phyloP scores from a whole-genome alignment of 352 stramenopile genomes.

The Pythium rishiriense region DNA sequence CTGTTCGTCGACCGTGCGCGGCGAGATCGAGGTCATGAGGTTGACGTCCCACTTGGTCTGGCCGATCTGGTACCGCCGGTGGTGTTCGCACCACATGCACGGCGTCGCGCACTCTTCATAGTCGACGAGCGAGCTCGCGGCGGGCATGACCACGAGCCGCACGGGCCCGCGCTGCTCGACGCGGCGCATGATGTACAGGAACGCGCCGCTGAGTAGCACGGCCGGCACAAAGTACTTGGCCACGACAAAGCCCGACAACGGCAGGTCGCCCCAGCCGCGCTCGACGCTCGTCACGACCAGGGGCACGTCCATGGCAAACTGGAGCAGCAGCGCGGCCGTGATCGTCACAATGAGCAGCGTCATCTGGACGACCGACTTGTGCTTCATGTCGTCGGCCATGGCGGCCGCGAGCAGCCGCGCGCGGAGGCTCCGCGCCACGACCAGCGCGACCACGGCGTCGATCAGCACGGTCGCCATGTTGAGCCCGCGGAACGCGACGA shows the following conservation, averaged over 20 bases:
- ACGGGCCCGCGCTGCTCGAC: conserved; percentile 62
- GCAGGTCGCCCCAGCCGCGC: conserved; percentile 33
- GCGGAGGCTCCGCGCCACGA: conserved; percentile 47
- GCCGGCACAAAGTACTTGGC: conserved; percentile 59
- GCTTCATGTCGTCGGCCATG: conserved; percentile 77
- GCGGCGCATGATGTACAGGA: conserved; percentile 77
- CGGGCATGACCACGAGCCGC: conserved; percentile 48
- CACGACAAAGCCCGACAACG: conserved; percentile 40
- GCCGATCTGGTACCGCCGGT: conserved; percentile 59
- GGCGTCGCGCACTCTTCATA: conserved; percentile 73
- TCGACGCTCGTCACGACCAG: conserved; percentile 32
- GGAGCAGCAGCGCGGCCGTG: conserved; percentile 40
- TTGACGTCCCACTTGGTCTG: conserved; percentile 66
- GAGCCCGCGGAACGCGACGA: conserved; percentile 40
- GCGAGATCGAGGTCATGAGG: conserved; percentile 53
- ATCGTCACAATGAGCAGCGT: conserved; percentile 53
- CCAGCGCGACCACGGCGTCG: conserved; percentile 44
- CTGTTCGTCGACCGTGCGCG: conserved; percentile 58
- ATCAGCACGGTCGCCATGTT: conserved; percentile 49
- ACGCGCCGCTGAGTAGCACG: conserved; percentile 51
- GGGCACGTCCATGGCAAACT: conserved; percentile 58
- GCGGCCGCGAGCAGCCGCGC: conserved; percentile 52
- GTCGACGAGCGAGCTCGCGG: conserved; percentile 51
- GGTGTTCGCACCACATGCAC: conserved; percentile 74
- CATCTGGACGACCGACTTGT: conserved; percentile 73